Evolutionary conservation across 257 asterid genomes (phyloP).

Genomic region (Nicotiana noctiflora): DNA sequence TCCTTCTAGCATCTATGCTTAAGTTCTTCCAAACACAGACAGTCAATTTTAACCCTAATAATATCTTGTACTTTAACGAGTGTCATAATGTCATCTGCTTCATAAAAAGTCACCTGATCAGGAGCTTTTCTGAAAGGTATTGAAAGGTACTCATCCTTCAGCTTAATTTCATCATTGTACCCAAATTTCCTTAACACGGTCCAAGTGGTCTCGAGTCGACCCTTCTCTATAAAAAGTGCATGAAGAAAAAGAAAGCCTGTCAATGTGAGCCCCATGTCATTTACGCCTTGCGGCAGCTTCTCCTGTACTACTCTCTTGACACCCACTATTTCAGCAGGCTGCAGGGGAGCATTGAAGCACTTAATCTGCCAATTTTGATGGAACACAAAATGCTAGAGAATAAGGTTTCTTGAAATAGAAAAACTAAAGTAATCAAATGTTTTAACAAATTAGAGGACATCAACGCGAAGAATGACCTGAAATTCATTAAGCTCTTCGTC

Average conservation of each 20-base stretch:
- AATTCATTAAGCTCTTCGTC: constrained; percentile 90
- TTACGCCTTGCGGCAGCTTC: constrained; percentile 87
- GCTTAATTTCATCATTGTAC: constrained; percentile 72
- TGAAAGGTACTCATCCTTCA: constrained; percentile 61
- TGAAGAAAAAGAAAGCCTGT: constrained; percentile 88
- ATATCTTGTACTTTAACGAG: background rate
- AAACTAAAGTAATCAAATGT: background rate
- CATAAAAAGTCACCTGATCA: constrained; percentile 67
- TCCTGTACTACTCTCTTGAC: constrained; percentile 86
- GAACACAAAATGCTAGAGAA: constrained; percentile 10
- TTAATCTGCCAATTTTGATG: constrained; percentile 41
- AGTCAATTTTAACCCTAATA: background rate
- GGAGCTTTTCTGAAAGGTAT: constrained; percentile 70
- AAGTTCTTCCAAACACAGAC: background rate
- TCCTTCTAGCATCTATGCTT: background rate
- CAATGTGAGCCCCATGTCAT: constrained; percentile 78
- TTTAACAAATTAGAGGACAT: background rate
- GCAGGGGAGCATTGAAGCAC: constrained; percentile 90
- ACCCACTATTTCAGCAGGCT: constrained; percentile 79
- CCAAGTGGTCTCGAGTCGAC: constrained; percentile 89
- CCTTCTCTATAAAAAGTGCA: constrained; percentile 92
- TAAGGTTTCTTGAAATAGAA: background rate
- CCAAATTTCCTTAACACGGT: constrained; percentile 87
- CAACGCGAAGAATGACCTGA: constrained; percentile 52
- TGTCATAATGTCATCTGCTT: background rate